Evolutionary conservation across 2,329 filamentous ascomycete genomes (phyloP).

Genomic region (Colletotrichum kahawae): DNA sequence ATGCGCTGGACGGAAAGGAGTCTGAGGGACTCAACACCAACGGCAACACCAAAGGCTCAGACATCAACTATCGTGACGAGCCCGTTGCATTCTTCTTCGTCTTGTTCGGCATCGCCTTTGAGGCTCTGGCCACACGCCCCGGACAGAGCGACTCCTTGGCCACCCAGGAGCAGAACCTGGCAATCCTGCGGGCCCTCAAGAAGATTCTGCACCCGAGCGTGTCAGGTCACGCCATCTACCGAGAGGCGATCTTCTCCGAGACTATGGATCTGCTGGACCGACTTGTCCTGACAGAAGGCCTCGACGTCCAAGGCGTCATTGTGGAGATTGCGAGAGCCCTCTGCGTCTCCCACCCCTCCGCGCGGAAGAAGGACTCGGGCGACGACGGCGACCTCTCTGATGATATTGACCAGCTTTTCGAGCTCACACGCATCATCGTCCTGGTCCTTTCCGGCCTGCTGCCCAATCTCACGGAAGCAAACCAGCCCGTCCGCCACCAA

Average conservation of each 20-base stretch:
- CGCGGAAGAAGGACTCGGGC: conserved; percentile 68
- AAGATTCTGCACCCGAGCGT: conserved; percentile 95
- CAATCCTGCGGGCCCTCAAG: conserved; percentile 88
- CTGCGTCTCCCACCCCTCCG: conserved; percentile 90
- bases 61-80: conserved; percentile 98
- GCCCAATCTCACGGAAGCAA: conserved; percentile 77
- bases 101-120: conserved; percentile 93
- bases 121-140: conserved; percentile 86
- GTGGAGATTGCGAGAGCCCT: conserved; percentile 92
- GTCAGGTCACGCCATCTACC: conserved; percentile 94
- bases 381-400: conserved; percentile 86
- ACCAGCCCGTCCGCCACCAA: conserved; percentile 71
- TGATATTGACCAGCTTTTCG: conserved; percentile 97
- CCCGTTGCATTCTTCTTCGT: conserved; percentile 99
- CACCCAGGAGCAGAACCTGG: conserved; percentile 79
- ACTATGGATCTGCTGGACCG: conserved; percentile 96
- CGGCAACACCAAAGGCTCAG: conserved; percentile 65
- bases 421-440: conserved; percentile 94
- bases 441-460: conserved; percentile 87
- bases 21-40: conserved; percentile 51
- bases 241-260: conserved; percentile 94
- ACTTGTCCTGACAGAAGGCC: conserved; percentile 86
- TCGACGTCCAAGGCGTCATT: conserved; percentile 89
- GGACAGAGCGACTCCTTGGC: conserved; percentile 69
- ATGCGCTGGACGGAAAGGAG: conserved; percentile 89